A percentile compares a stretch with the other conserved stretches of the same genome.
These are phyloP conservation scores for Geum urbanum DNA, from an alignment of 306 rosid genomes.

Conservation along the genomic window DNA sequence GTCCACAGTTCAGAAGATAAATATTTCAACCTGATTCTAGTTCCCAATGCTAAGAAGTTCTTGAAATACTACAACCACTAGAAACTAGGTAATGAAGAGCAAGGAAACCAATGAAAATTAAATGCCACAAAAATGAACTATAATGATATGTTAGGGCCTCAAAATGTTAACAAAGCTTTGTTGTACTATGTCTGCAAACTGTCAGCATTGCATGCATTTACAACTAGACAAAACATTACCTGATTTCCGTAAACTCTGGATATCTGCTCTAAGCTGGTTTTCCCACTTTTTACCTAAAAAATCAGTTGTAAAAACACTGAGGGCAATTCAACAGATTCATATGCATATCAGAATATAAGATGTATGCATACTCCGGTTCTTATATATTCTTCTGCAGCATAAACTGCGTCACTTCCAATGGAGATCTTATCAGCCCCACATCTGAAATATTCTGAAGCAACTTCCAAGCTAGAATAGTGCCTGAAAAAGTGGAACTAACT, in stretches of 20 bases:
- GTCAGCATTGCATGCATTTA: slow-evolving; percentile 6
- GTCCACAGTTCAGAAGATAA: background rate
- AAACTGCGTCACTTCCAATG: slow-evolving; percentile 95
- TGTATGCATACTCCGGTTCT: slow-evolving; percentile 69
- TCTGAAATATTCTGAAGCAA: slow-evolving; percentile 96
- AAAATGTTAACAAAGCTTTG: background rate
- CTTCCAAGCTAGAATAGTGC: slow-evolving; percentile 94
- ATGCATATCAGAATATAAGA: slow-evolving; percentile 13
- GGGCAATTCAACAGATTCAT: slow-evolving; percentile 11
- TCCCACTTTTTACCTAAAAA: slow-evolving; percentile 73
- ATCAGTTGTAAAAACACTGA: slow-evolving; percentile 28
- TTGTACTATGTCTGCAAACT: background rate
- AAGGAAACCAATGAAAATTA: background rate
- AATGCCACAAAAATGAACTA: too few relatives aligned
- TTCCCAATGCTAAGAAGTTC: background rate
- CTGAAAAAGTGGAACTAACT: slow-evolving; percentile 31
- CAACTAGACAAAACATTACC: slow-evolving; percentile 37
- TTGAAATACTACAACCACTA: background rate
- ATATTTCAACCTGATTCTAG: background rate
- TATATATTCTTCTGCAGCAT: slow-evolving; percentile 89
- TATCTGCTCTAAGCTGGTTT: slow-evolving; percentile 93
- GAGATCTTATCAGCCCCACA: slow-evolving; percentile 99
- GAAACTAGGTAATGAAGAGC: background rate
- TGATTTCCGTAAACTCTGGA: slow-evolving; percentile 94
- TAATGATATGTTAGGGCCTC: background rate